A percentile compares a stretch with the other conserved stretches of the same genome.
These are phyloP conservation scores for Pestalotiopsis sp. DNA, from an alignment of 2,329 filamentous ascomycete species.

Conservation along the genomic window DNA sequence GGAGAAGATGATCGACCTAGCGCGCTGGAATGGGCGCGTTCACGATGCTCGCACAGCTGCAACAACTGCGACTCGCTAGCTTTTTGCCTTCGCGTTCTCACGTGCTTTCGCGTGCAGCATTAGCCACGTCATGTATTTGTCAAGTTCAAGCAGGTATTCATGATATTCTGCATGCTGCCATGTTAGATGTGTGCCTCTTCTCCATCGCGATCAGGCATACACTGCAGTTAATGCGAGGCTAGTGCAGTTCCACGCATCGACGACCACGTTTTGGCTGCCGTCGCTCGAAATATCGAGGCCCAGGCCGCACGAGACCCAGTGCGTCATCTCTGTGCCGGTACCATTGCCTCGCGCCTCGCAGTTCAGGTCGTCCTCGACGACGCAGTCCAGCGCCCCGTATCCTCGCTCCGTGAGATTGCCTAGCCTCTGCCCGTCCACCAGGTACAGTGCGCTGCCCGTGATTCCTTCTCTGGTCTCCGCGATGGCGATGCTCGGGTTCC, in stretches of 20 bases:
- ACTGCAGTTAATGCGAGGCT: conserved; percentile 19
- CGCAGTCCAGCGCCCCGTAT: conserved; percentile 26
- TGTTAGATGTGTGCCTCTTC: too few relatives aligned
- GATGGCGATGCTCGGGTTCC: conserved; percentile 25
- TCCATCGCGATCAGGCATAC: conserved; percentile 12
- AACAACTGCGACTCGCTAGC: not conserved
- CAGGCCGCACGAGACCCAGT: conserved; percentile 32
- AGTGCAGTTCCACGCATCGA: conserved; percentile 28
- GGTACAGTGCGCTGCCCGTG: conserved; percentile 26
- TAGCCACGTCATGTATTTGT: not conserved
- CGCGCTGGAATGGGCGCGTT: not conserved
- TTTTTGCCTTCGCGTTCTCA: not conserved
- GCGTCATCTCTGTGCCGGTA: conserved; percentile 5
- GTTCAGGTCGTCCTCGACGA: conserved; percentile 16
- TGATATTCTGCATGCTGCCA: not conserved
- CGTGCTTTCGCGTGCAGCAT: conserved; percentile 1
- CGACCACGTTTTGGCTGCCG: conserved; percentile 24
- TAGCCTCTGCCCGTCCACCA: conserved; percentile 23
- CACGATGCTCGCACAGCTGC: not conserved
- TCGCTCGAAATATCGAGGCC: conserved; percentile 28
- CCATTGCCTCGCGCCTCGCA: conserved; percentile 21
- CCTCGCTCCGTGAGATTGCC: conserved; percentile 20
- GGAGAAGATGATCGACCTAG: not conserved
- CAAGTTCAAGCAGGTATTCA: not conserved
- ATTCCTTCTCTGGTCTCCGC: conserved; percentile 21